A percentile compares a stretch with the other conserved stretches of the same genome.
Evolutionary conservation across 2,329 filamentous ascomycete genomes (phyloP).

Genomic region (Aspergillus fischeri): DNA sequence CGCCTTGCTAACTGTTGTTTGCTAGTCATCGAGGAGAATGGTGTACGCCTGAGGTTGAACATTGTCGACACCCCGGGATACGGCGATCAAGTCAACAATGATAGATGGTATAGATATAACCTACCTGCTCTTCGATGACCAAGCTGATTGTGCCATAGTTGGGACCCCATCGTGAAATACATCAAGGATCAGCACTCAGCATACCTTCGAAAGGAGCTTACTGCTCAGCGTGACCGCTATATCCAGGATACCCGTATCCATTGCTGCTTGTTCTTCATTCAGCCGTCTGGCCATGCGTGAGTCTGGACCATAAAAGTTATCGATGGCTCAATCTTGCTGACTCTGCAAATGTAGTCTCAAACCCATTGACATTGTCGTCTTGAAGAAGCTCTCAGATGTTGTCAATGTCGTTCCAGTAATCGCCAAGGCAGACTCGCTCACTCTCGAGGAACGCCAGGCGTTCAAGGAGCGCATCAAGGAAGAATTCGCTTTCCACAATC

Average conservation of each 20-base stretch:
- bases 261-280: constrained; percentile 99
- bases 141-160: constrained; percentile 48
- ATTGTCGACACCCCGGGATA: constrained; percentile 99
- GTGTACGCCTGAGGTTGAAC: constrained; percentile 93
- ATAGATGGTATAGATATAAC: constrained; percentile 64
- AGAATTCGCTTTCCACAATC: constrained; percentile 98
- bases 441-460: constrained; percentile 86
- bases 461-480: constrained; percentile 99
- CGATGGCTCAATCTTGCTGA: constrained; percentile 8
- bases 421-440: constrained; percentile 95
- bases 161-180: constrained; percentile 99
- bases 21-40: constrained; percentile 92
- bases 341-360: constrained; percentile 57
- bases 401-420: constrained; percentile 99
- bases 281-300: constrained; percentile 88
- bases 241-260: constrained; percentile 99
- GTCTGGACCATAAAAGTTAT: constrained; percentile 15
- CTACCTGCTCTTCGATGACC: background rate
- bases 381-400: constrained; percentile 99
- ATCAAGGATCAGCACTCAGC: constrained; percentile 99
- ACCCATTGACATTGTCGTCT: constrained; percentile 97
- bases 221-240: constrained; percentile 96
- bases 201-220: constrained; percentile 98
- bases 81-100: constrained; percentile 98
- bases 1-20: constrained; percentile 14